Evolutionary conservation across 805 yeast genomes (phyloP).

Genomic region (Isabelozyma heimii): DNA sequence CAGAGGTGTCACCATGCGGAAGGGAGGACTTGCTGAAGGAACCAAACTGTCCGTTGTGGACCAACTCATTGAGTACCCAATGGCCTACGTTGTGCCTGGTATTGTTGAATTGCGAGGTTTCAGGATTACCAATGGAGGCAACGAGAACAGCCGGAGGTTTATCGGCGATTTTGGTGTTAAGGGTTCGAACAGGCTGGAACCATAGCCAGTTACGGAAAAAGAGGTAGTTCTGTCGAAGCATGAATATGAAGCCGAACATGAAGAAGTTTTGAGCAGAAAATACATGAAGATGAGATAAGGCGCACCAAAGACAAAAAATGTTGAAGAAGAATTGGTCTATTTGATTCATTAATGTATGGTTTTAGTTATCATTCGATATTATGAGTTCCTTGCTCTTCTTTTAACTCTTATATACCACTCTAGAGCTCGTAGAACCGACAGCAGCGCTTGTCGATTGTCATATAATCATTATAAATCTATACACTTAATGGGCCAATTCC

Average conservation of each 20-base stretch:
- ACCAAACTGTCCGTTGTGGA: conserved; percentile 6
- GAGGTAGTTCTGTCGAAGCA: conserved; percentile 6
- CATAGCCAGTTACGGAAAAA: conserved; percentile 2
- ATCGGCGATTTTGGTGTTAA: conserved; percentile 3
- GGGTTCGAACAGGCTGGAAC: background rate
- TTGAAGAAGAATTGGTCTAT: too few species aligned
- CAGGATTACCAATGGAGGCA: conserved; percentile 78
- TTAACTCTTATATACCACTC: background rate
- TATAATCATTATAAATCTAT: background rate
- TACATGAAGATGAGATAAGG: background rate
- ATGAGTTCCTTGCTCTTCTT: too few species aligned
- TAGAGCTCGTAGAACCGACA: too few species aligned
- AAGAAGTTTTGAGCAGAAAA: background rate
- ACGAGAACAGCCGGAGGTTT: conserved; percentile 21
- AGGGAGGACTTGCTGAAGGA: conserved; percentile 8
- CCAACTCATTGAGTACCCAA: conserved; percentile 38
- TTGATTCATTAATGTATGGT: too few species aligned
- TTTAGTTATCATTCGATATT: too few species aligned
- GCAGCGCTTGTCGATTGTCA: background rate
- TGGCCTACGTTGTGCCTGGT: conserved; percentile 85
- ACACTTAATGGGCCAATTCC: conserved; percentile 12
- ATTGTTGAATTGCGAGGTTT: conserved; percentile 45
- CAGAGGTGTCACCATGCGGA: background rate
- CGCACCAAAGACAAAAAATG: too few species aligned
- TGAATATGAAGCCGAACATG: background rate